Evolutionary conservation across 257 asterid species (phyloP), one percentile per base, ranked within the genome.

Genomic region (Scutellaria barbata): DNA sequence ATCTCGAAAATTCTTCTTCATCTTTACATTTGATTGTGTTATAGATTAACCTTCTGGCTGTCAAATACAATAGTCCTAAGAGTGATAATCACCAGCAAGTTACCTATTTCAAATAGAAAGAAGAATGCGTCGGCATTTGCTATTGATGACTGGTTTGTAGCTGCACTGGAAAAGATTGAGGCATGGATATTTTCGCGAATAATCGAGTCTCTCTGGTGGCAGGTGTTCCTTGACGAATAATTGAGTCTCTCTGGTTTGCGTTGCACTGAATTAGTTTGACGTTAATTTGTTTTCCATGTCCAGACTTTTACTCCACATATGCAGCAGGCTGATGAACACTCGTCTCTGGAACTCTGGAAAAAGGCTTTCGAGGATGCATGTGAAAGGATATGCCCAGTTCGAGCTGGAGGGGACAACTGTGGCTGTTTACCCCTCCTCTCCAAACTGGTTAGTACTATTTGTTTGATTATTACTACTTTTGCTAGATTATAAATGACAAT

Each of bases 201-300:
- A 61, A 79, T 89, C 17, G 96, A 91, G 86, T 91, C 96, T 64
- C 77, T 91, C 51, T 91, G 97, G 97, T 91, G 97, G 97, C 97
- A 91, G 97, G 95, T 90, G 65, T 12, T 2, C 30, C 1, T 41
- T 56, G 61, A 22, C 83, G 90, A 71, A 85, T 87, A 61, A 79
- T 89, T n/a, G 97, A 91, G 86, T 91, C 96, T 64, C 77, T 91
- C 46, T 89, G 97, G 97, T 91, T 96, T 45, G 4, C n/a, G 7
- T 16, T 30, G 35, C 59, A 65, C 30, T 67, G 8, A 76, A 65
- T 52, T 14, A 7, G n/a, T n/a, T n/a, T n/a, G n/a, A n/a, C n/a
- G n/a, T n/a, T n/a, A n/a, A n/a, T n/a, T n/a, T n/a, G n/a, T 43
- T 11, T 46, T 71, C 33, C 4, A 30, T 30, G 50, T 71, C 56